Conservation (phyloP, 768 basidiomycete species). For the Strobilomyces echinocephalus region DNA sequence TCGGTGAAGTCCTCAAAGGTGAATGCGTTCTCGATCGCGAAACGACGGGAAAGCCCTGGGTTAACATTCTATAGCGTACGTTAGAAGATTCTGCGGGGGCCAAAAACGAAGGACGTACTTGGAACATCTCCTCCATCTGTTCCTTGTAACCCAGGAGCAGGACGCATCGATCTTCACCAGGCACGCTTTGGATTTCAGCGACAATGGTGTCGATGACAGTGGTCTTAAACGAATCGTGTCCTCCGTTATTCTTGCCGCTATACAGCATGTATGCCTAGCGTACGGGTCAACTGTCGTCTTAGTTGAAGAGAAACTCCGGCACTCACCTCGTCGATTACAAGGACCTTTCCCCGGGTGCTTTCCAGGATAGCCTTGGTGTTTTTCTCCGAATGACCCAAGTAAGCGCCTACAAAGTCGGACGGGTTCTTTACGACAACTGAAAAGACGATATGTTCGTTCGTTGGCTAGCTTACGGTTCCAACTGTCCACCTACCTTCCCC, state of each 20-base stretch:
- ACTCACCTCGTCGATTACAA: constrained; percentile 65
- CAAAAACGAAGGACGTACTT: constrained; percentile 35
- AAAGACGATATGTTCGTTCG: constrained; percentile 1
- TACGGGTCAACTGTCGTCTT: neutral
- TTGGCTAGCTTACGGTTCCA: neutral
- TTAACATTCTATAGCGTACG: constrained; percentile 53
- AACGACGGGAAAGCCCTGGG: constrained; percentile 60
- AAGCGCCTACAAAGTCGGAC: constrained; percentile 59
- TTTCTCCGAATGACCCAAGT: constrained; percentile 55
- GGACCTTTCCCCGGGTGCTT: constrained; percentile 56
- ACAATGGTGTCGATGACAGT: constrained; percentile 73
- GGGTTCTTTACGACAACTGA: constrained; percentile 65
- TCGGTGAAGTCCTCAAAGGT: constrained; percentile 62
- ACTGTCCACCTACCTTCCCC: constrained; percentile 49
- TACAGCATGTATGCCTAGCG: constrained; percentile 46
- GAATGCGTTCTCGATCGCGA: constrained; percentile 66
- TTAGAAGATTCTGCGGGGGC: neutral
- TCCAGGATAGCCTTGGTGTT: constrained; percentile 62
- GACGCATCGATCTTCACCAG: constrained; percentile 68
- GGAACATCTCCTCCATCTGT: constrained; percentile 72
- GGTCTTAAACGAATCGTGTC: constrained; percentile 51
- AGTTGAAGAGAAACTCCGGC: constrained; percentile 8
- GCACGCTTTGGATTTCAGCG: constrained; percentile 64
- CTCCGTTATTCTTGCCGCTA: constrained; percentile 32
- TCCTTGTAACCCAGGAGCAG: constrained; percentile 61